phyloP scores from a whole-genome alignment of 768 basidiomycete genomes.

The Sarcomyxa edulis region DNA sequence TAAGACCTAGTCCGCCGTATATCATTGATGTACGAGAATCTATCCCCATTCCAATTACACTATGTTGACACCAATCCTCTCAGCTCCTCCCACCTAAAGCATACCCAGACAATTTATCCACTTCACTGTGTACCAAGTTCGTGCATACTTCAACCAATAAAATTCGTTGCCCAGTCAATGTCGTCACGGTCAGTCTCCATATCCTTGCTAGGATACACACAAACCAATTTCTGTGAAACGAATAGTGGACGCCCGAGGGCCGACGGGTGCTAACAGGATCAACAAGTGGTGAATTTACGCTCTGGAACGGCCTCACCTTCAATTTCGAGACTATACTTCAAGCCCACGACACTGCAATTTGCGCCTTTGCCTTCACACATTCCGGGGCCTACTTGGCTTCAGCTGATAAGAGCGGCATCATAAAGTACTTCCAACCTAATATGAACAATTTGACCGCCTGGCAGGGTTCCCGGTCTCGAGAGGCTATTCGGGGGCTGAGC shows the following conservation, averaged over 20 bases:
- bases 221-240: slow-evolving; percentile 5
- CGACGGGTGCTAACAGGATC: slow-evolving; percentile 92
- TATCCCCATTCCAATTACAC: slow-evolving; percentile 11
- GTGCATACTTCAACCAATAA: slow-evolving; percentile 99
- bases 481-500: slow-evolving; percentile 86
- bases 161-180: slow-evolving; percentile 94
- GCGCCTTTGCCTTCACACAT: slow-evolving; percentile 85
- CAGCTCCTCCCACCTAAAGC: slow-evolving; percentile 94
- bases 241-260: slow-evolving; percentile 99
- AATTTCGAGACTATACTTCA: slow-evolving; percentile 99
- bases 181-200: slow-evolving; percentile 69
- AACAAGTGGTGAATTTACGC: slow-evolving; percentile 94
- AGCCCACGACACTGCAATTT: slow-evolving; percentile 94
- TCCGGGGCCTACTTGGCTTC: slow-evolving; percentile 92
- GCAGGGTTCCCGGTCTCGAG: slow-evolving; percentile 80
- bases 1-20: slow-evolving; percentile 84
- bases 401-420: slow-evolving; percentile 87
- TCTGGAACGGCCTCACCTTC: slow-evolving; percentile 99
- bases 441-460: slow-evolving; percentile 98
- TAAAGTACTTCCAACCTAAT: slow-evolving; percentile 99
- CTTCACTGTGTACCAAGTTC: slow-evolving; percentile 94
- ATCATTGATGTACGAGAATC: slow-evolving; percentile 74
- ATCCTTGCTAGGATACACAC: not conserved
- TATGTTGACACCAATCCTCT: slow-evolving; percentile 11
- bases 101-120: slow-evolving; percentile 87